Base-by-base conservation (phyloP, 2,329 filamentous ascomycete genomes). In the Sporothrix brunneoviolacea region DNA sequence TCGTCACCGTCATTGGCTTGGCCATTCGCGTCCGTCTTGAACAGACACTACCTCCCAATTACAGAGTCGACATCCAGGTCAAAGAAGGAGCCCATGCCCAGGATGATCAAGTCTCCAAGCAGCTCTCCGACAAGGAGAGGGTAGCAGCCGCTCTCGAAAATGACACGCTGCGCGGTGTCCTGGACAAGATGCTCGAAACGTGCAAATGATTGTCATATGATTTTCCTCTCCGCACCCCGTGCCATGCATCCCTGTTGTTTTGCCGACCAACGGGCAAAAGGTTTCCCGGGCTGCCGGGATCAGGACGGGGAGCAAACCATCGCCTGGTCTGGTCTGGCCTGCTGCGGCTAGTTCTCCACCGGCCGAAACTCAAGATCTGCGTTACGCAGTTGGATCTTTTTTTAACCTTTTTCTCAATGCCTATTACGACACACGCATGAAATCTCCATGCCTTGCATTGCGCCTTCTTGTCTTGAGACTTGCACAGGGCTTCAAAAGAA, bases 81-180 rank as follows among this genome's bases (percentile, higher is more conserved):
- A 96, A 97, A 68, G 86, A 95, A 68, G 91, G 91, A 55, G 93
- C 90, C n/a, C 93, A 97, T 66, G 88, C 83, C 57, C 94, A 94
- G 54, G 91, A 89, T 40, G 90, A 95, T 56, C 90, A 95, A 65
- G 90, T 96, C 47, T 96, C 95, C 71, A 96, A 96, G 74, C 93
- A 98, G 69, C 73, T 98, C 38, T 88, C 83, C 30, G 93, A 98
- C 70, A 98, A 97, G 74, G 93, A 98, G 71, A 77, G 93, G 54
- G 93, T 98, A 39, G 91, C 91, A 1, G 93, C 93, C 9, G 93
- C 93, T 7, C 72, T 96, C 60, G 93, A 97, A 69, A 98, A 98
- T 65, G 87, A 88, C 51, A 94, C 88, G 1, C 72, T 98, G 54
- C 89, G 88, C 74, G 83, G 83, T 36, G 88, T 96, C 28, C 75